phyloP scores from a whole-genome alignment of 2,329 filamentous ascomycete genomes.

The Pseudogymnoascus pannorum region DNA sequence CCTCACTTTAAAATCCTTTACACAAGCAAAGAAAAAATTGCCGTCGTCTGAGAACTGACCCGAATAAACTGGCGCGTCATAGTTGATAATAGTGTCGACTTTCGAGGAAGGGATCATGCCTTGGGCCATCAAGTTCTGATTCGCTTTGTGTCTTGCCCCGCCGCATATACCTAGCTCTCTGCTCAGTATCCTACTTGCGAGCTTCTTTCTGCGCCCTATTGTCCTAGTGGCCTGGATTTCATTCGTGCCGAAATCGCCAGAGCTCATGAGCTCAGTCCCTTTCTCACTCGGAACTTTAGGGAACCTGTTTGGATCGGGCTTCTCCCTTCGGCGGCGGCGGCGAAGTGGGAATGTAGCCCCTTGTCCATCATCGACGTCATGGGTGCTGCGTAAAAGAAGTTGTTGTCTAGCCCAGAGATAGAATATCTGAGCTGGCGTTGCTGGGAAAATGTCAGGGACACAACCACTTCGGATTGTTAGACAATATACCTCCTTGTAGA shows the following conservation, averaged over 20 bases:
- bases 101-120: constrained; percentile 68
- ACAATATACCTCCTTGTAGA: neutral
- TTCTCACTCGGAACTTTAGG: constrained; percentile 78
- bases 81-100: constrained; percentile 83
- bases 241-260: constrained; percentile 70
- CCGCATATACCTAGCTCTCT: constrained; percentile 71
- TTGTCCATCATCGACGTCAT: constrained; percentile 19
- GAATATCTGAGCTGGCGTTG: constrained; percentile 17
- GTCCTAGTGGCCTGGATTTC: constrained; percentile 45
- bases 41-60: constrained; percentile 96
- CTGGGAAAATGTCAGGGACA: constrained; percentile 9
- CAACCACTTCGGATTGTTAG: neutral
- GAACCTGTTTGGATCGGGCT: constrained; percentile 53
- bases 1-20: constrained; percentile 86
- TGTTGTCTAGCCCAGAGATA: constrained; percentile 11
- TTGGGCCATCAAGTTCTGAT: constrained; percentile 59
- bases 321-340: constrained; percentile 35
- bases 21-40: constrained; percentile 91
- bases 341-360: constrained; percentile 34
- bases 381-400: constrained; percentile 13
- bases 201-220: constrained; percentile 45
- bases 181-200: constrained; percentile 67
- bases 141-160: constrained; percentile 51
- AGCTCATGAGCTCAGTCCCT: constrained; percentile 72
- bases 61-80: constrained; percentile 79